Percentiles rank a stretch among this genome's conserved stretches.
Evolutionary conservation across 78 protist genomes (phyloP).

Genomic region (Pigoraptor vietnamica): DNA sequence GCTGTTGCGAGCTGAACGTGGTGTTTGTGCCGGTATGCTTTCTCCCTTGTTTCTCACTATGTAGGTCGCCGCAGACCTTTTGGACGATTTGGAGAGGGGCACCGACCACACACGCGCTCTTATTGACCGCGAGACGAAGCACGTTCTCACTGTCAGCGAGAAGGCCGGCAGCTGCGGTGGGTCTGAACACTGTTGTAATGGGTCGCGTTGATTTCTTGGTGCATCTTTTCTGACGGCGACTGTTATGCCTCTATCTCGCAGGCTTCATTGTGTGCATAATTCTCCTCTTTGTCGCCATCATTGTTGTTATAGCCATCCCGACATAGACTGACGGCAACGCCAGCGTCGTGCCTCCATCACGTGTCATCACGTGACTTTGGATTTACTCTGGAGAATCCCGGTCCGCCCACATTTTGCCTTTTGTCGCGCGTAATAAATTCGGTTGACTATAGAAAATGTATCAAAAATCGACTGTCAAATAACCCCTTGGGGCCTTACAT

Average conservation of each 20-base stretch:
- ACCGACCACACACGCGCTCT: neutral
- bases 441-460: neutral
- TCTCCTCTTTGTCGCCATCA: neutral
- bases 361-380: neutral
- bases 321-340: neutral
- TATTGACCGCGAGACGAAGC: neutral
- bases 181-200: neutral
- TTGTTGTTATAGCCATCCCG: neutral
- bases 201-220: too few relatives aligned
- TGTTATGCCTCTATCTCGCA: neutral
- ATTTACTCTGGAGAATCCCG: neutral
- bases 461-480: neutral
- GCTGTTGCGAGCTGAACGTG: neutral
- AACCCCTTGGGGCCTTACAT: too few relatives aligned
- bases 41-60: too few relatives aligned
- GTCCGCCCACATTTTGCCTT: neutral
- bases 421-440: neutral
- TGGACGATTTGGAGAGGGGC: neutral
- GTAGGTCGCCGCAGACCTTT: neutral
- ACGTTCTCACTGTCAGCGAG: neutral
- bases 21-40: too few relatives aligned
- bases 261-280: neutral
- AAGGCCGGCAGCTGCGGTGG: neutral
- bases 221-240: too few relatives aligned
- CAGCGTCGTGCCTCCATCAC: neutral